Evolutionary conservation across 2,329 filamentous ascomycete genomes (phyloP), one percentile per base, ranked within the genome.

Genomic region (Fusarium sp.): DNA sequence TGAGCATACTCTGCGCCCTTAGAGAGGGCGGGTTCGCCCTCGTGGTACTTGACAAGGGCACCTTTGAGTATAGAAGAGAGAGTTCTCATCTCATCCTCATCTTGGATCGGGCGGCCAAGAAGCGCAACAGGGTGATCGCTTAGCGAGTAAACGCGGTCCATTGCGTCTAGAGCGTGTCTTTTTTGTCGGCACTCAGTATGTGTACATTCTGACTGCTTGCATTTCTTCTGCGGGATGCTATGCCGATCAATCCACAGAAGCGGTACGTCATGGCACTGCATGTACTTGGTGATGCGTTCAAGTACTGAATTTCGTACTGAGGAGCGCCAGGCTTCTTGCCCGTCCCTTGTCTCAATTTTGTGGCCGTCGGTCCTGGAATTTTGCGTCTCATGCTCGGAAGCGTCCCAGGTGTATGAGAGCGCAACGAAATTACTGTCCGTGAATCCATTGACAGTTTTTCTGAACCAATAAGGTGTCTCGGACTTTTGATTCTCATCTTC

Each of bases 141-240:
- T 8, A 72, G 60, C 7, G 75, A 73, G 42, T 82, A 81, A 18
- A 81, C 78, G 6, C 79, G 73, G 11, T 82, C 79, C 80, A 82
- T 81, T 2, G 76, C 75, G 55, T 78, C 75, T 7, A 81, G 36
- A 6, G 74, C 79, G 12, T 77, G 60, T 13, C 69, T 64, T 45
- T 80, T 80, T 45, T 77, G 42, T n/a, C 60, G 62, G 58, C 77
- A 78, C 13, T 60, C 60, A 8, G 13, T 20, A 30, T 79, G 72
- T 4, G 41, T 48, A 41, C 72, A 77, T 20, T 51, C 11, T 3
- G 28, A 10, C 22, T 61, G 41, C 31, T 65, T 59, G 68, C 77
- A 79, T 15, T 61, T 64, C 30, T 72, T 67, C 58, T 79, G 78
- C 1, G 65, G 68, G 20, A 79, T 78, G 26, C 78, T 77, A 51